Percentiles rank a stretch among this genome's conserved stretches.
These are phyloP conservation scores for Adansonia grandidieri DNA, from an alignment of 441 rosid genomes.

Conservation along the genomic window DNA sequence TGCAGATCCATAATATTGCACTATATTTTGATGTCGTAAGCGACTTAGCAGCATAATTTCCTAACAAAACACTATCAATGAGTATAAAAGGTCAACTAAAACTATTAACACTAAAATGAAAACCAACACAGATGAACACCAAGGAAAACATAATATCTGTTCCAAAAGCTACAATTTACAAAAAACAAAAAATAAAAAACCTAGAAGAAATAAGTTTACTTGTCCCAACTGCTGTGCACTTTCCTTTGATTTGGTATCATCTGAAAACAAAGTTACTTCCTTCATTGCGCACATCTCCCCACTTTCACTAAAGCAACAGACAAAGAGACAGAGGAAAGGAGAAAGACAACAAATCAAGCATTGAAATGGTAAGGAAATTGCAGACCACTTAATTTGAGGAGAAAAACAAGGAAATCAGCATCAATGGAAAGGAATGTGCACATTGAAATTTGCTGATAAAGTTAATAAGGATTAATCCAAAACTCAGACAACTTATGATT, in stretches of 20 bases:
- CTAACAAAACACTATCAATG: constrained; percentile 41
- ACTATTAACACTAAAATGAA: not conserved
- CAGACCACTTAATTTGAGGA: not conserved
- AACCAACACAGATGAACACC: not conserved
- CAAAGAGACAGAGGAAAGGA: constrained; percentile 18
- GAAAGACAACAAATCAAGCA: constrained; percentile 27
- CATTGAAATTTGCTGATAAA: constrained; percentile 15
- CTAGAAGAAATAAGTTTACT: constrained; percentile 40
- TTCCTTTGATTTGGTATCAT: constrained; percentile 86
- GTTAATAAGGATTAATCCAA: constrained; percentile 11
- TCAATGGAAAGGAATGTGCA: not conserved
- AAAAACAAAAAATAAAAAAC: not conserved
- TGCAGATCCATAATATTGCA: constrained; percentile 96
- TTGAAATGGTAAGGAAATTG: constrained; percentile 7
- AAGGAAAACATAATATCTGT: not conserved
- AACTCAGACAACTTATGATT: not conserved
- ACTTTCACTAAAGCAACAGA: constrained; percentile 57
- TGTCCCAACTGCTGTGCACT: constrained; percentile 79
- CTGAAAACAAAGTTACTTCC: constrained; percentile 83
- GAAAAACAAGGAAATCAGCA: constrained; percentile 17
- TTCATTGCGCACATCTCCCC: constrained; percentile 98
- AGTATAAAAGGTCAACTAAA: constrained; percentile 13
- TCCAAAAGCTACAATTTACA: not conserved
- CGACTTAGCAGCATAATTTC: constrained; percentile 77
- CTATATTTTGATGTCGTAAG: constrained; percentile 84